These are phyloP conservation scores for Auriscalpium orientale DNA, from an alignment of 768 basidiomycete genomes.

Conservation along the genomic window DNA sequence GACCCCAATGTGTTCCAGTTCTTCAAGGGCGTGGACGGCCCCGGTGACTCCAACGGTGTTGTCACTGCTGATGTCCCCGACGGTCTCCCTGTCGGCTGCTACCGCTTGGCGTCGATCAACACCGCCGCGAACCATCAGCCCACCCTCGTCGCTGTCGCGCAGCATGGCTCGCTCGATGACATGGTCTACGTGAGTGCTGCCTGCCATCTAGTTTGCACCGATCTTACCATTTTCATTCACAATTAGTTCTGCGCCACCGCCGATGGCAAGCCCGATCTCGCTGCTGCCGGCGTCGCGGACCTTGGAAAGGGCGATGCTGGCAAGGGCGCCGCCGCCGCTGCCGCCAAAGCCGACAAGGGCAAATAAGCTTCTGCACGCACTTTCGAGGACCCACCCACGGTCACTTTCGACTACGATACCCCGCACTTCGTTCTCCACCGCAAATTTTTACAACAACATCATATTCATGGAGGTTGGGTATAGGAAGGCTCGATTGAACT, in stretches of 20 bases:
- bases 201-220: conserved; percentile 3
- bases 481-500: no score
- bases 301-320: neutral
- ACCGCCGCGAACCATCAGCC: conserved; percentile 52
- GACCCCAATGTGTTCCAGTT: conserved; percentile 50
- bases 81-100: conserved; percentile 52
- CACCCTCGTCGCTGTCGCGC: conserved; percentile 48
- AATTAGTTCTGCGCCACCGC: neutral
- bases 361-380: no score
- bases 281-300: neutral
- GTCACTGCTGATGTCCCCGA: conserved; percentile 42
- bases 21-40: conserved; percentile 49
- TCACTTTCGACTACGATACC: no score
- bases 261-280: neutral
- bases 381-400: no score
- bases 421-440: no score
- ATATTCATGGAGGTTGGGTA: no score
- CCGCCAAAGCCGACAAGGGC: neutral
- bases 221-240: neutral
- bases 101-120: conserved; percentile 54
- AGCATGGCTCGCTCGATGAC: conserved; percentile 56
- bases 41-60: conserved; percentile 34
- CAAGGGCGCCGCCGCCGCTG: neutral
- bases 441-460: no score
- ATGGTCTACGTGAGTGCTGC: conserved; percentile 42